phyloP scores from a whole-genome alignment of 108 stramenopile species.

The Cyclostephanos tholiformis region DNA sequence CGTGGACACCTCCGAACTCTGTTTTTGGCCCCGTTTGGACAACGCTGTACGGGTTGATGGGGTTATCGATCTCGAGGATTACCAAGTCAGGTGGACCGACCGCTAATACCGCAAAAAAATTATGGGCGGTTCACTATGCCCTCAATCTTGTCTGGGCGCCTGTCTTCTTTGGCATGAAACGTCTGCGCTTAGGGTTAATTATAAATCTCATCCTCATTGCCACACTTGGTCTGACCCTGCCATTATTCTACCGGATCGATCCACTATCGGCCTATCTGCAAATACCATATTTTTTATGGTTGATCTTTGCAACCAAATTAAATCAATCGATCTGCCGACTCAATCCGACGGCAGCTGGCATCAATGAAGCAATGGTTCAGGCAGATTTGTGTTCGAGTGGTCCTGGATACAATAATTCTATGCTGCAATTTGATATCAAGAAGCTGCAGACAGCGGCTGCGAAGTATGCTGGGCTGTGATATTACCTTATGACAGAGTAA shows the following conservation, averaged over 20 bases:
- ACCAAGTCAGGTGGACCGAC: neutral
- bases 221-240: conserved; percentile 45
- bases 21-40: conserved; percentile 77
- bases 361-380: conserved; percentile 65
- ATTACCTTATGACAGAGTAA: neutral
- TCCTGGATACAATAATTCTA: conserved; percentile 59
- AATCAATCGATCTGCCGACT: conserved; percentile 57
- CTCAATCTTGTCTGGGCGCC: conserved; percentile 73
- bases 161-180: conserved; percentile 61
- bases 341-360: conserved; percentile 57
- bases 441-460: conserved; percentile 52
- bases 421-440: conserved; percentile 54
- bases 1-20: conserved; percentile 64
- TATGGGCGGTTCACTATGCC: conserved; percentile 53
- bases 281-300: conserved; percentile 65
- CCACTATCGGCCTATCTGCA: conserved; percentile 48
- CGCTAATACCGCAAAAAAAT: conserved; percentile 13
- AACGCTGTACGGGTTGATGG: conserved; percentile 61
- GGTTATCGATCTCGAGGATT: conserved; percentile 52
- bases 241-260: conserved; percentile 41
- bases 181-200: conserved; percentile 46
- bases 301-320: conserved; percentile 62
- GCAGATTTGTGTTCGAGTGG: conserved; percentile 36
- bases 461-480: conserved; percentile 40
- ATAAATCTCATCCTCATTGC: conserved; percentile 51